Base-by-base conservation (phyloP, 1,284 basidiomycete genomes). In the Rhodotorula sp. region DNA sequence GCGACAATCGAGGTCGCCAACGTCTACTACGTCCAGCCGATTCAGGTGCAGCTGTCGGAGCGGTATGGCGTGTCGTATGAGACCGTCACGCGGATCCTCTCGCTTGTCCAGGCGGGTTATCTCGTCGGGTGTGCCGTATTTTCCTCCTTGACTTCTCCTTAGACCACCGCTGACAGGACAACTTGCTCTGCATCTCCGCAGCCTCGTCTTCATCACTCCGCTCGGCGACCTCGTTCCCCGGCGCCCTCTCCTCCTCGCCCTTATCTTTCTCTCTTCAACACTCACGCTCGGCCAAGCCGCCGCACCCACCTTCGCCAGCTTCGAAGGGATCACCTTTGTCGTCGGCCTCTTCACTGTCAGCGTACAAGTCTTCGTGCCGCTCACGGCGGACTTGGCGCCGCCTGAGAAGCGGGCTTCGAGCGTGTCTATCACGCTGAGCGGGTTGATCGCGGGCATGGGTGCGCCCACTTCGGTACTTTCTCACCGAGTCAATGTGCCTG, bases 21-120 rank as follows among this genome's bases (percentile, higher is more conserved):
- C 72, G 76, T 89, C 59, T 90, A 89, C 76, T 90, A 89, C 73
- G 86, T 86, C 69, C 88, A 88, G 79, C 89, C 89, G 0, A 79
- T 90, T 66, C 80, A 90, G 20, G 88, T 89, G 84, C 62, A 79
- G 76, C 57, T 65, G 36, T 44, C 49, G 0, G 20, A 51, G 52
- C 59, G 55, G 4, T 72, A 62, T 60, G 47, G 39, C 48, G 60
- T 68, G 2, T 46, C 65, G 46, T 71, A 88, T 86, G 88, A 51
- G 81, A 86, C 71, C 54, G 84, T 89, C 53, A 87, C 89, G 15
- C 79, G 81, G 4, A 81, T 86, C 1, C 83, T 85, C 3, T 84
- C 84, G 0, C 78, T 86, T 5, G 77, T 83, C 5, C 85, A 86
- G 77, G 84, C 81, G 15, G 84, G 86, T 64, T 88, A 87, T 77